These are phyloP conservation scores for Venturiaceae sp. DNA, from an alignment of 2,329 filamentous ascomycete genomes.

Conservation along the genomic window DNA sequence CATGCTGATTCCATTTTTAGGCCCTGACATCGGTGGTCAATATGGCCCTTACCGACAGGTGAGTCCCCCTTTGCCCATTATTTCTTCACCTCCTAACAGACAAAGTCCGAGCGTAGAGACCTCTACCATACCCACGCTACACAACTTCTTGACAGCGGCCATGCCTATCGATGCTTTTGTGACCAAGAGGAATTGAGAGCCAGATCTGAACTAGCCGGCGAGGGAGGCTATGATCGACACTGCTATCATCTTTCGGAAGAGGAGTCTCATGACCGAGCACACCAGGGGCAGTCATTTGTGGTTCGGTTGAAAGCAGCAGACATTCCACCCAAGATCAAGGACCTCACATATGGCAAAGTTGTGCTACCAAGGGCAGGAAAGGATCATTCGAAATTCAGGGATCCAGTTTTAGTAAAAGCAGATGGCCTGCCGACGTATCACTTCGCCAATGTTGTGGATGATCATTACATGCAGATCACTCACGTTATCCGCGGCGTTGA, in stretches of 20 bases:
- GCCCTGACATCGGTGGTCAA: conserved; percentile 69
- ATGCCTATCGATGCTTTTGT: conserved; percentile 94
- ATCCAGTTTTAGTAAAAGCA: conserved; percentile 60
- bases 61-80: conserved; percentile 13
- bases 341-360: conserved; percentile 70
- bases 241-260: conserved; percentile 58
- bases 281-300: conserved; percentile 60
- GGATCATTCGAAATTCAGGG: conserved; percentile 27
- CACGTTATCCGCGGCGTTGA: conserved; percentile 92
- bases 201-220: conserved; percentile 53
- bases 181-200: conserved; percentile 58
- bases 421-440: conserved; percentile 95
- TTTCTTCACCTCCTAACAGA: neutral
- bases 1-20: conserved; percentile 27
- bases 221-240: conserved; percentile 53
- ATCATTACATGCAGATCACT: conserved; percentile 90
- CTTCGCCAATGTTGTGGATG: conserved; percentile 93
- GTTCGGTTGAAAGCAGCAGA: conserved; percentile 63
- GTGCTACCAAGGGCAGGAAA: conserved; percentile 20
- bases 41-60: conserved; percentile 83
- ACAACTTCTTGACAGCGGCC: conserved; percentile 56
- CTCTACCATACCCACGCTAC: conserved; percentile 65
- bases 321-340: conserved; percentile 55
- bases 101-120: conserved; percentile 64
- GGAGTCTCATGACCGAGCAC: conserved; percentile 62